Evolutionary conservation across 495 filamentous ascomycete genomes (phyloP).

Genomic region (Penicillium canescens): DNA sequence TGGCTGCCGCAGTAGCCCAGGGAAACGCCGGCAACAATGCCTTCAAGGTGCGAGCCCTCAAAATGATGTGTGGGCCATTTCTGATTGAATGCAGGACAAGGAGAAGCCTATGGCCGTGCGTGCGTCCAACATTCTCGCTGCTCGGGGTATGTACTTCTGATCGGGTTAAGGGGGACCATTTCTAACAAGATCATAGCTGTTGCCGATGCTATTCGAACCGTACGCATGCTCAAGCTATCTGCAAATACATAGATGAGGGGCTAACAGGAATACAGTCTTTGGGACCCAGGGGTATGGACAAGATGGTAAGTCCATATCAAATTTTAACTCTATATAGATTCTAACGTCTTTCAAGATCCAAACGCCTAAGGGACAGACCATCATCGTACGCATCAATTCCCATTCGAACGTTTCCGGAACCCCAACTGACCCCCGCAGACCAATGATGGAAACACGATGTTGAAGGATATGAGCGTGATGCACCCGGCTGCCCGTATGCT

Average conservation of each 20-base stretch:
- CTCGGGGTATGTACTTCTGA: slow-evolving; percentile 66
- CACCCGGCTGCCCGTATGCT: slow-evolving; percentile 99
- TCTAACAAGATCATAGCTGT: slow-evolving; percentile 63
- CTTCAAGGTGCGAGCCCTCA: slow-evolving; percentile 67
- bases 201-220: slow-evolving; percentile 92
- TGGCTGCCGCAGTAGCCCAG: slow-evolving; percentile 64
- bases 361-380: slow-evolving; percentile 92
- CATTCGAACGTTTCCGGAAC: slow-evolving; percentile 4
- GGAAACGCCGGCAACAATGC: slow-evolving; percentile 64
- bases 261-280: slow-evolving; percentile 57
- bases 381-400: slow-evolving; percentile 61
- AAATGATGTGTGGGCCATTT: slow-evolving; percentile 36
- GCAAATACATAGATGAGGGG: slow-evolving; percentile 38
- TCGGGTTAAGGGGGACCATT: background rate
- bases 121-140: slow-evolving; percentile 92
- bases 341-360: slow-evolving; percentile 63
- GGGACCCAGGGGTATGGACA: slow-evolving; percentile 86
- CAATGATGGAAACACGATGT: slow-evolving; percentile 98
- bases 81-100: slow-evolving; percentile 76
- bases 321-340: background rate
- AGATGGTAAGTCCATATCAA: slow-evolving; percentile 64
- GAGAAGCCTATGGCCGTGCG: slow-evolving; percentile 98
- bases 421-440: slow-evolving; percentile 52
- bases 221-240: slow-evolving; percentile 33
- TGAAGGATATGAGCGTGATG: slow-evolving; percentile 98